Base-by-base conservation (phyloP, 805 yeast species). In the Candida silvatica region DNA sequence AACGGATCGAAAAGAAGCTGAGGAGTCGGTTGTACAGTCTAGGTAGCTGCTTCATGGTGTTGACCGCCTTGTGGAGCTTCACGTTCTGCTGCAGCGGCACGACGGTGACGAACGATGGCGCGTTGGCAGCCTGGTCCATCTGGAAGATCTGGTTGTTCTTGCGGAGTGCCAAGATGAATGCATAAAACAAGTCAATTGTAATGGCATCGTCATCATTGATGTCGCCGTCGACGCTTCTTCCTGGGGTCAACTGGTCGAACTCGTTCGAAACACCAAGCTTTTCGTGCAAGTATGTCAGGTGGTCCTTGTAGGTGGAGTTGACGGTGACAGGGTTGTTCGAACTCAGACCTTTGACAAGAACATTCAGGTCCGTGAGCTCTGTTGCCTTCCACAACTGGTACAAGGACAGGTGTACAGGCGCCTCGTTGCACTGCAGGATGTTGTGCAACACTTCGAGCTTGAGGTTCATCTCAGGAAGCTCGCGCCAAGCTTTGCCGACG, bases 121-220 rank as follows among this genome's bases (percentile, higher is more conserved):
- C 29, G 6, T 34, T 29, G 6, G 42, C 35, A 20, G 32, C 31
- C 15, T 48, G 23, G 29, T 51, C 46, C 38, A 49, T 49, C 3
- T 45, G 32, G 30, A 61, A 58, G 38, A 43, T 66, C 54, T 33
- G 64, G 51, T 47, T 69, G 71, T 47, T 71, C 32, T 58, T 72
- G 41, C 69, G 58, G 17, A 79, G 45, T 1, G 73, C 64, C 41
- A 76, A 54, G 12, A 73, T 59, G 17, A 71, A 58, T 0, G 80
- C 69, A 37, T 67, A 61, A 20, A 61, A 54, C 0, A 47, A 39
- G 1, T 61, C 42, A 3, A 59, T 47, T 17, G 56, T 47, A 17
- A 51, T 26, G 1, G 35, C 18, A 5, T 33, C 20, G 20, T 36
- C 30, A 11, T 48, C 19, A 11, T 47, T 37, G 6, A 49, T 38